Evolutionary conservation across 352 stramenopile species (phyloP), one percentile per base, ranked within the genome.

Genomic region (Bremia lactucae): DNA sequence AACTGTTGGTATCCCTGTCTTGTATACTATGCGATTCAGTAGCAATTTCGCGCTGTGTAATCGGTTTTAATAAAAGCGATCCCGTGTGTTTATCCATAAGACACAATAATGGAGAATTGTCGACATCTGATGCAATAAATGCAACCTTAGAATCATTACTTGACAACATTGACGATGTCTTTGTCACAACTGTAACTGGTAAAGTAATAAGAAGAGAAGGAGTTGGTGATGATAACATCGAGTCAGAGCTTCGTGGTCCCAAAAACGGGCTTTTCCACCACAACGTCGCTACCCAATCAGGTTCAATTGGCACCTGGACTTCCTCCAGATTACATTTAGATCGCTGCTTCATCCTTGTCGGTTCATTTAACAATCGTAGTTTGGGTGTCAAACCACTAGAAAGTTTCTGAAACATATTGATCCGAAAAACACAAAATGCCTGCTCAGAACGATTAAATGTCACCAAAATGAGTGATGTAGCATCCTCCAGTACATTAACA

Each of bases 351-450:
- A 63, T 68, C 68, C 68, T 77, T 20, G 46, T 72, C 10, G 53
- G 43, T 21, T 56, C 56, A 43, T 75, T 63, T 18, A 77, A 62
- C 9, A 75, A 43, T 29, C 40, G 48, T 6, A 78, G 57, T 2
- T 51, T 14, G n/a, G 49, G 28, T 18, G 37, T 49, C 20, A 46
- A 28, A 5, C 20, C 34, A 11, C 31, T 41, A 11, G 26, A 40
- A 3, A n/a, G 7, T n/a, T 33, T 44, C 11, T 37, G 15, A n/a
- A 55, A 40, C 11, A 26, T 20, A 21, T 46, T 52, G 41, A 84
- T 47, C 11, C 54, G 40, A 37, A 71, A 88, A 6, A 80, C 64
- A 25, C 51, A 57, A 57, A 83, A 88, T 4, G 51, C 59, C 26
- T 62, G 57, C 14, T 78, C 57, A 37, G 46, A 50, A 6, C 42